These are phyloP conservation scores for Ustilago hordei DNA, from an alignment of 1,284 basidiomycete species.

Conservation along the genomic window DNA sequence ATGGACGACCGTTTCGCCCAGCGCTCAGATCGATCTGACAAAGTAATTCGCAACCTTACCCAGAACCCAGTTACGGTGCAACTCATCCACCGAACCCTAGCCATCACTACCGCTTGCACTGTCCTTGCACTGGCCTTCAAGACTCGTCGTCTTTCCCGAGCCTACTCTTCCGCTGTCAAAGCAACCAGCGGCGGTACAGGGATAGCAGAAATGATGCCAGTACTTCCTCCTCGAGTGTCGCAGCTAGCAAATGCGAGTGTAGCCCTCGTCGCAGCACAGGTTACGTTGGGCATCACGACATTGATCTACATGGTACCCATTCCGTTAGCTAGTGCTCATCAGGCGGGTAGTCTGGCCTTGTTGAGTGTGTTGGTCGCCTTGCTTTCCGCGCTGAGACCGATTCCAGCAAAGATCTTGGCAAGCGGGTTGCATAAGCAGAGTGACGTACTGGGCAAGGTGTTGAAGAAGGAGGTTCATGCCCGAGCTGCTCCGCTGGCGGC, in stretches of 20 bases:
- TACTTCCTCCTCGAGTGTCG: slow-evolving; percentile 78
- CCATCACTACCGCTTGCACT: slow-evolving; percentile 69
- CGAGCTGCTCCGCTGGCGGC: not conserved
- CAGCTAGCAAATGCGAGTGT: slow-evolving; percentile 79
- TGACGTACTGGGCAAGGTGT: slow-evolving; percentile 14
- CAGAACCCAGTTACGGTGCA: slow-evolving; percentile 99
- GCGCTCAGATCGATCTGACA: slow-evolving; percentile 74
- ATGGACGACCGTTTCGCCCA: slow-evolving; percentile 74
- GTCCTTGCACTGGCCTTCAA: slow-evolving; percentile 24
- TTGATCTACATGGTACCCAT: slow-evolving; percentile 93
- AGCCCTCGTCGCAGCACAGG: slow-evolving; percentile 86
- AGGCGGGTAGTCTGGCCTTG: slow-evolving; percentile 90
- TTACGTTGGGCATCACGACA: slow-evolving; percentile 88
- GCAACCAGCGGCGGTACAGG: not conserved
- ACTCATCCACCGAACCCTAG: slow-evolving; percentile 92
- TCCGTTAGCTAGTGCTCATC: slow-evolving; percentile 90
- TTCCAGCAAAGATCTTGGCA: slow-evolving; percentile 18
- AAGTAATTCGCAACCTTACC: slow-evolving; percentile 86
- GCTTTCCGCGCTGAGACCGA: slow-evolving; percentile 31
- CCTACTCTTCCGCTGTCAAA: slow-evolving; percentile 11
- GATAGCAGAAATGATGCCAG: slow-evolving; percentile 72
- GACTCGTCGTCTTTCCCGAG: slow-evolving; percentile 74
- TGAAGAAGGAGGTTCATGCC: slow-evolving; percentile 4
- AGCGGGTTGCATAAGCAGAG: not conserved
- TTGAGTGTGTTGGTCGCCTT: slow-evolving; percentile 70